A percentile compares a stretch with the other conserved stretches of the same genome.
Evolutionary conservation across 2,329 filamentous ascomycete species (phyloP).

Genomic region (Pseudogymnoascus sp.): DNA sequence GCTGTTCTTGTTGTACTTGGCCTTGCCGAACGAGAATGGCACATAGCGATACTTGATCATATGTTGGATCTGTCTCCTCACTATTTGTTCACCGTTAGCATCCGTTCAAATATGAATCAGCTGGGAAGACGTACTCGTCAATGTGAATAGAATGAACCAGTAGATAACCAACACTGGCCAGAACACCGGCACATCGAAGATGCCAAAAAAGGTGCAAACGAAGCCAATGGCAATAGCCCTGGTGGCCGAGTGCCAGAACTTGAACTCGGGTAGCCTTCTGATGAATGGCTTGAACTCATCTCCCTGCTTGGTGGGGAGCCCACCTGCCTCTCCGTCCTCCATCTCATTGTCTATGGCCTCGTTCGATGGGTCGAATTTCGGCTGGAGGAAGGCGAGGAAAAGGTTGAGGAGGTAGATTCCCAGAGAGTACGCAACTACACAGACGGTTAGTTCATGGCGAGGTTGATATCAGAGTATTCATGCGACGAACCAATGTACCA

Average conservation of each 20-base stretch:
- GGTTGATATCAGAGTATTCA: constrained; percentile 10
- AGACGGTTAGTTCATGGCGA: not conserved
- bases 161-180: constrained; percentile 98
- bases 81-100: constrained; percentile 37
- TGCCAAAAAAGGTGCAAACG: constrained; percentile 73
- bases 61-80: constrained; percentile 99
- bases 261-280: constrained; percentile 92
- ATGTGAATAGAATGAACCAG: constrained; percentile 91
- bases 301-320: constrained; percentile 87
- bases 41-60: constrained; percentile 99
- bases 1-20: constrained; percentile 64
- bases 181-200: constrained; percentile 97
- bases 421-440: constrained; percentile 83
- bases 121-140: constrained; percentile 68
- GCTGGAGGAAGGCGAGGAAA: constrained; percentile 95
- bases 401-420: constrained; percentile 98
- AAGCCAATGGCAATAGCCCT: constrained; percentile 78
- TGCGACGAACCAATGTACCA: constrained; percentile 84
- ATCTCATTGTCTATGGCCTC: constrained; percentile 87
- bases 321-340: constrained; percentile 79
- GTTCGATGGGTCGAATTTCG: constrained; percentile 97
- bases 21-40: constrained; percentile 86
- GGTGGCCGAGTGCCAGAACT: constrained; percentile 98
- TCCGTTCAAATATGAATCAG: not conserved
- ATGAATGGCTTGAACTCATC: constrained; percentile 99